These are phyloP conservation scores for Aspergillus conjunctus DNA, from an alignment of 495 filamentous ascomycete genomes.

Conservation along the genomic window DNA sequence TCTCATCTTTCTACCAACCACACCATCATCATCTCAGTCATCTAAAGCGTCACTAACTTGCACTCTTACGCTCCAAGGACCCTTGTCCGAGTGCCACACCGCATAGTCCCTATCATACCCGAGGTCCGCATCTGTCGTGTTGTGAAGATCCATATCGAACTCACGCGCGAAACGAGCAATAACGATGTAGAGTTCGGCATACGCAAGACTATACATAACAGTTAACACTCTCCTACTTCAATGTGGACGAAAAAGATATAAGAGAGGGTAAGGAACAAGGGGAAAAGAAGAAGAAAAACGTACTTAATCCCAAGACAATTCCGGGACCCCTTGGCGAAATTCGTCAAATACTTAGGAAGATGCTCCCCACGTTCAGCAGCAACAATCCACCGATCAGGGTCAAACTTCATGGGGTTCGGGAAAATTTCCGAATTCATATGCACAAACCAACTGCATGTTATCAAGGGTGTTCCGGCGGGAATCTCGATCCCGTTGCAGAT, in stretches of 20 bases:
- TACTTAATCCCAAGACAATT: slow-evolving; percentile 44
- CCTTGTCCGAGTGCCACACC: not conserved
- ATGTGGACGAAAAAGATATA: too few relatives aligned
- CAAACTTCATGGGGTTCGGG: slow-evolving; percentile 39
- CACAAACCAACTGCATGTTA: slow-evolving; percentile 43
- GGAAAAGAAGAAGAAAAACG: slow-evolving; percentile 9
- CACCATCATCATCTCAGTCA: not conserved
- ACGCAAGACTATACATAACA: not conserved
- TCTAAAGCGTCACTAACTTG: not conserved
- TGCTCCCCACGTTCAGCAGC: slow-evolving; percentile 19
- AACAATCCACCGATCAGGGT: slow-evolving; percentile 48
- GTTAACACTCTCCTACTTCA: not conserved
- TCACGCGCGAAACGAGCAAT: not conserved
- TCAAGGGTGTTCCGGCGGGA: slow-evolving; percentile 38
- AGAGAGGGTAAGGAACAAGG: too few relatives aligned
- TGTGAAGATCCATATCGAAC: slow-evolving; percentile 1
- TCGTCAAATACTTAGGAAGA: slow-evolving; percentile 30
- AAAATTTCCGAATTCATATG: slow-evolving; percentile 45
- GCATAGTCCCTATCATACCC: not conserved
- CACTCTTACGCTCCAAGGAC: not conserved
- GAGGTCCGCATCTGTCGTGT: not conserved
- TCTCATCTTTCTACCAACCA: not conserved
- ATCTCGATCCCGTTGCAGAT: slow-evolving; percentile 34
- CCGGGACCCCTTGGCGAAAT: slow-evolving; percentile 41
- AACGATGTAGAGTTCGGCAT: slow-evolving; percentile 1